Percentiles rank a stretch among this genome's conserved stretches.
These are phyloP conservation scores for Scedosporium aurantiacum DNA, from an alignment of 2,329 filamentous ascomycete species.

Conservation along the genomic window DNA sequence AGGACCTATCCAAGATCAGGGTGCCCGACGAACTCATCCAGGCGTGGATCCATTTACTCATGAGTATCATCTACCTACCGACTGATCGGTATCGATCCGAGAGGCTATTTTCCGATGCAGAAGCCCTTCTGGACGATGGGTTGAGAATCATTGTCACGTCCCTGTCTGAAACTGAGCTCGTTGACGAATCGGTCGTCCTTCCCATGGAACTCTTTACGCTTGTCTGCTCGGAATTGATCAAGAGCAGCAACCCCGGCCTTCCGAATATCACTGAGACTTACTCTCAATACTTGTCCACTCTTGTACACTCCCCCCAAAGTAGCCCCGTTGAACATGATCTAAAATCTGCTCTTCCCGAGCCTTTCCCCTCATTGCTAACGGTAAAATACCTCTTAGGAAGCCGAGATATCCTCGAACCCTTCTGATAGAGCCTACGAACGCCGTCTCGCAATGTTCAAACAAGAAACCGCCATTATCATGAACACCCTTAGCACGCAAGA, in stretches of 20 bases:
- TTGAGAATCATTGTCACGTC: slow-evolving; percentile 25
- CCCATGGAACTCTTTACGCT: slow-evolving; percentile 32
- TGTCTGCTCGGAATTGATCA: slow-evolving; percentile 25
- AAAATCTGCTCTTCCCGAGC: not conserved
- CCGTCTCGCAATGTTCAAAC: slow-evolving; percentile 26
- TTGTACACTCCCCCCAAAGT: slow-evolving; percentile 21
- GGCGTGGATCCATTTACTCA: slow-evolving; percentile 31
- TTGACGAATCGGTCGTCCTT: slow-evolving; percentile 25
- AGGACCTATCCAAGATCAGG: slow-evolving; percentile 18
- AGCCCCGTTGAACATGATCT: not conserved
- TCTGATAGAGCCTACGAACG: slow-evolving; percentile 30
- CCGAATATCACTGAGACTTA: slow-evolving; percentile 27
- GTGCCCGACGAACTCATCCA: slow-evolving; percentile 25
- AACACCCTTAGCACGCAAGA: slow-evolving; percentile 23
- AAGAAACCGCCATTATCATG: slow-evolving; percentile 28
- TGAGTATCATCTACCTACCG: slow-evolving; percentile 21
- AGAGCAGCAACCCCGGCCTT: slow-evolving; percentile 5
- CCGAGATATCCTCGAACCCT: slow-evolving; percentile 26
- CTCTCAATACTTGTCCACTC: slow-evolving; percentile 26
- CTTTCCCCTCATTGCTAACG: not conserved
- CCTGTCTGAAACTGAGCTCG: slow-evolving; percentile 19
- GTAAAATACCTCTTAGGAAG: slow-evolving; percentile 18
- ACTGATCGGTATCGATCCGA: slow-evolving; percentile 15
- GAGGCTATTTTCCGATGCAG: slow-evolving; percentile 19
- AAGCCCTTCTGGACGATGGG: slow-evolving; percentile 20